Evolutionary conservation across 2,329 filamentous ascomycete genomes (phyloP).

Genomic region (Penicillium capsulatum): DNA sequence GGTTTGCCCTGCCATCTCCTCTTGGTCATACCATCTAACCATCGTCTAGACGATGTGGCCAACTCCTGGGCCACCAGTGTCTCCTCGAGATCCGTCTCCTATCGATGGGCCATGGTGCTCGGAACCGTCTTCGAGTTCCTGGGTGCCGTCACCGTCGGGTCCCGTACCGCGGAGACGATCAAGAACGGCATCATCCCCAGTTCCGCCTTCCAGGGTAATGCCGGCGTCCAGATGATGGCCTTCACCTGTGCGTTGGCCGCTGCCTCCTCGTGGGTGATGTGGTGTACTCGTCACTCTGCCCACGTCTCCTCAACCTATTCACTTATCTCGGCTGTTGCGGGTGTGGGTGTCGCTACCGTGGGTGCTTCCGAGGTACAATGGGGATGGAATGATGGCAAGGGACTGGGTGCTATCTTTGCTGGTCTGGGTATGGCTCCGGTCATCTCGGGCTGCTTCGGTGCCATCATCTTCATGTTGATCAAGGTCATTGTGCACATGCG

Average conservation of each 20-base stretch:
- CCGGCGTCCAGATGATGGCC: constrained; percentile 64
- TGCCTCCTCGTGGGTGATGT: constrained; percentile 66
- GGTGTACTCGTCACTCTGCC: constrained; percentile 69
- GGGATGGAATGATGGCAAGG: constrained; percentile 65
- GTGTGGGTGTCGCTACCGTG: constrained; percentile 64
- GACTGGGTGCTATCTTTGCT: constrained; percentile 67
- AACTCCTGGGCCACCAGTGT: constrained; percentile 80
- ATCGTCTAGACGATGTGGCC: constrained; percentile 63
- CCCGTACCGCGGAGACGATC: constrained; percentile 70
- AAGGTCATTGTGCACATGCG: constrained; percentile 68
- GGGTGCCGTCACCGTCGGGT: constrained; percentile 63
- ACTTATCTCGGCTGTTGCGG: constrained; percentile 63
- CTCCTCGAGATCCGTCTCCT: constrained; percentile 62
- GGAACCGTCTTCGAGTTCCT: constrained; percentile 64
- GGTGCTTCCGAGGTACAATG: constrained; percentile 61
- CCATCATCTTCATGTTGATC: constrained; percentile 68
- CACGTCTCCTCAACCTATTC: constrained; percentile 72
- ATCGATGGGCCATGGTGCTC: constrained; percentile 40
- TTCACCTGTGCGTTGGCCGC: constrained; percentile 33
- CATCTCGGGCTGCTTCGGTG: constrained; percentile 62
- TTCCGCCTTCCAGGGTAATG: constrained; percentile 55
- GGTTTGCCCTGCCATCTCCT: no score
- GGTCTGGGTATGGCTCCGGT: constrained; percentile 61
- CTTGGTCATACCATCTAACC: no score
- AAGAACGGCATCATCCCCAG: constrained; percentile 71